phyloP scores from a whole-genome alignment of 1,139 yeast genomes.

The Yamadazyma diospyri region DNA sequence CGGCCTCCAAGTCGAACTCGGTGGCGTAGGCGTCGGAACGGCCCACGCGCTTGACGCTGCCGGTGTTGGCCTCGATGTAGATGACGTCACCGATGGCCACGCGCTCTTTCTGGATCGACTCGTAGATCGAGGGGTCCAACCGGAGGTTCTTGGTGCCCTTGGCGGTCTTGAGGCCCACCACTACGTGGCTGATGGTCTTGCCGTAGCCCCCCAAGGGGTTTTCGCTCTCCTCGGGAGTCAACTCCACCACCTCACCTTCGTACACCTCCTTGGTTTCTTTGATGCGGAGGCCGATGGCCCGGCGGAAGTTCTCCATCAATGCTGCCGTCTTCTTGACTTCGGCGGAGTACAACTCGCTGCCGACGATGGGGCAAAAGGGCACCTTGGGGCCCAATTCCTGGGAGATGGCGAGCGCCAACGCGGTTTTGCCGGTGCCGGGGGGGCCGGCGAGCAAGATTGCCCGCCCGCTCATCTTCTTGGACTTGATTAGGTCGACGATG shows the following conservation, averaged over 20 bases:
- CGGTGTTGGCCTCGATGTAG: constrained; percentile 95
- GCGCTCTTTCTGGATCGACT: constrained; percentile 91
- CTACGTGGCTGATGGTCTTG: constrained; percentile 89
- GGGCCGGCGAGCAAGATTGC: constrained; percentile 96
- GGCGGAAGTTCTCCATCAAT: constrained; percentile 93
- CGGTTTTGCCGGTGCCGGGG: constrained; percentile 98
- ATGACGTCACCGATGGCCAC: constrained; percentile 95
- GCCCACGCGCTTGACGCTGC: constrained; percentile 96
- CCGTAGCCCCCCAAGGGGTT: constrained; percentile 98
- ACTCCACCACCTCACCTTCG: constrained; percentile 96
- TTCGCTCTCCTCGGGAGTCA: constrained; percentile 96
- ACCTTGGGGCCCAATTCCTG: constrained; percentile 98
- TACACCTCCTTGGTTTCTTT: constrained; percentile 97
- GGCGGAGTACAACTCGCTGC: constrained; percentile 91
- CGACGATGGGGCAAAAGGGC: constrained; percentile 97
- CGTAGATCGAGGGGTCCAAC: constrained; percentile 93
- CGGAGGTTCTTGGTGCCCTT: constrained; percentile 93
- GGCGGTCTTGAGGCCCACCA: constrained; percentile 91
- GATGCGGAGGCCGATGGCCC: constrained; percentile 93
- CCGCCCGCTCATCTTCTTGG: constrained; percentile 91
- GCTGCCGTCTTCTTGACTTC: constrained; percentile 98
- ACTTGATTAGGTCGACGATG: constrained; percentile 88
- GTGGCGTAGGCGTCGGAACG: constrained; percentile 98
- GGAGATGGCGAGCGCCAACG: constrained; percentile 90
- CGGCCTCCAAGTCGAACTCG: constrained; percentile 96